Evolutionary conservation across 208 protist species (phyloP).

Genomic region (Acanthamoeba lenticulata): DNA sequence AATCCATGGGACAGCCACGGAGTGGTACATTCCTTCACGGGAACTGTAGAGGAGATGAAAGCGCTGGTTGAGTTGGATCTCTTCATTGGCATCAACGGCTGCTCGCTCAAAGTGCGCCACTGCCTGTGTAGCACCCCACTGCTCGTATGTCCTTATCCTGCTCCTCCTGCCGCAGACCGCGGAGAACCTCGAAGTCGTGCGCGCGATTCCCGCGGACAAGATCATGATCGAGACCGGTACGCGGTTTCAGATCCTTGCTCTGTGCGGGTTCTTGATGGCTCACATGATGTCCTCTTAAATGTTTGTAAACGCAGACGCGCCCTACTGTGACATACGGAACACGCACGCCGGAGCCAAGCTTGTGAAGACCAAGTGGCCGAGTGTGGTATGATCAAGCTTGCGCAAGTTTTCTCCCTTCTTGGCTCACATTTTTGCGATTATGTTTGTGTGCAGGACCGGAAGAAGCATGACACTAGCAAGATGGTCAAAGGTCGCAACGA

Average conservation of each 20-base stretch:
- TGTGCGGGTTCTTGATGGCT: too few relatives aligned
- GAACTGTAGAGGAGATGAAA: slow-evolving; percentile 88
- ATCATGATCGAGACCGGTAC: slow-evolving; percentile 93
- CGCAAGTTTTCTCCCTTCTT: too few relatives aligned
- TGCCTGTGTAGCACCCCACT: background rate
- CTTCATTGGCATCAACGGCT: slow-evolving; percentile 92
- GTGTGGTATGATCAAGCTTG: background rate
- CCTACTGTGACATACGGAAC: slow-evolving; percentile 93
- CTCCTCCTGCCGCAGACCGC: slow-evolving; percentile 93
- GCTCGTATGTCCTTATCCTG: slow-evolving; percentile 80
- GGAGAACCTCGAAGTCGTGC: slow-evolving; percentile 91
- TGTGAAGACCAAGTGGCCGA: slow-evolving; percentile 74
- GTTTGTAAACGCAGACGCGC: slow-evolving; percentile 85
- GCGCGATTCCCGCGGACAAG: slow-evolving; percentile 88
- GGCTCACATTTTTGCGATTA: slow-evolving; percentile 69
- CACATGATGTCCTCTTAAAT: background rate
- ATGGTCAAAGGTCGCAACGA: slow-evolving; percentile 93
- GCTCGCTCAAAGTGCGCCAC: background rate
- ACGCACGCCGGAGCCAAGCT: slow-evolving; percentile 91
- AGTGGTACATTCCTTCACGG: slow-evolving; percentile 96
- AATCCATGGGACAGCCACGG: slow-evolving; percentile 77
- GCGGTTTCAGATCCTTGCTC: background rate
- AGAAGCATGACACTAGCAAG: slow-evolving; percentile 84
- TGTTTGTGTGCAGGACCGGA: slow-evolving; percentile 78
- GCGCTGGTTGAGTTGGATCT: slow-evolving; percentile 88